phyloP scores from a whole-genome alignment of 352 stramenopile species.

The Phytophthora sojae region DNA sequence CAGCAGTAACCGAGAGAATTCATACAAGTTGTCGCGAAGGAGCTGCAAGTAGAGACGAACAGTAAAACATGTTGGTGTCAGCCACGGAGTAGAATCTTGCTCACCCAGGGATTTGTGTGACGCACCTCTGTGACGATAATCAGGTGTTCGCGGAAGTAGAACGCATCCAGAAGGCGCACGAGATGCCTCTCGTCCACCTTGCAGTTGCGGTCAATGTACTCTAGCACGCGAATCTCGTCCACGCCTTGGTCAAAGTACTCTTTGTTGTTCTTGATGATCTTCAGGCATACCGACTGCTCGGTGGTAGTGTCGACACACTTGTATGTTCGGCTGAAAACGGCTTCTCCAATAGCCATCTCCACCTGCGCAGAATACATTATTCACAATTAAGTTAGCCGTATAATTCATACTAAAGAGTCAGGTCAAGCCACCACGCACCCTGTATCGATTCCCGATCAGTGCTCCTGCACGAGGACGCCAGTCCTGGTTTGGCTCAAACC shows the following conservation, averaged over 20 bases:
- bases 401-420: neutral
- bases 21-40: slow-evolving; percentile 98
- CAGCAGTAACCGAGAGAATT: slow-evolving; percentile 93
- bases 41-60: slow-evolving; percentile 57
- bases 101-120: neutral
- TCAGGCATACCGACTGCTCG: slow-evolving; percentile 94
- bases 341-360: slow-evolving; percentile 77
- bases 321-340: slow-evolving; percentile 87
- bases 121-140: slow-evolving; percentile 97
- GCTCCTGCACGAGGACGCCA: slow-evolving; percentile 67
- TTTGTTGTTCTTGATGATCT: slow-evolving; percentile 99
- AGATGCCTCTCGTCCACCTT: slow-evolving; percentile 94
- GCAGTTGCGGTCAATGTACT: slow-evolving; percentile 77
- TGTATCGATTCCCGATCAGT: slow-evolving; percentile 72
- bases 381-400: slow-evolving; percentile 4
- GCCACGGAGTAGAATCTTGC: neutral
- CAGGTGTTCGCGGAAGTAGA: slow-evolving; percentile 96
- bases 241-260: slow-evolving; percentile 99
- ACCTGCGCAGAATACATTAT: slow-evolving; percentile 43
- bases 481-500: slow-evolving; percentile 83
- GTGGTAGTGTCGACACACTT: slow-evolving; percentile 71
- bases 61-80: neutral
- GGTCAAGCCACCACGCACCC: slow-evolving; percentile 33
- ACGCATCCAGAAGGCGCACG: slow-evolving; percentile 95
- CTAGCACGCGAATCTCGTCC: slow-evolving; percentile 81